Evolutionary conservation across 352 stramenopile genomes (phyloP).

Genomic region (Saprolegnia parasitica): DNA sequence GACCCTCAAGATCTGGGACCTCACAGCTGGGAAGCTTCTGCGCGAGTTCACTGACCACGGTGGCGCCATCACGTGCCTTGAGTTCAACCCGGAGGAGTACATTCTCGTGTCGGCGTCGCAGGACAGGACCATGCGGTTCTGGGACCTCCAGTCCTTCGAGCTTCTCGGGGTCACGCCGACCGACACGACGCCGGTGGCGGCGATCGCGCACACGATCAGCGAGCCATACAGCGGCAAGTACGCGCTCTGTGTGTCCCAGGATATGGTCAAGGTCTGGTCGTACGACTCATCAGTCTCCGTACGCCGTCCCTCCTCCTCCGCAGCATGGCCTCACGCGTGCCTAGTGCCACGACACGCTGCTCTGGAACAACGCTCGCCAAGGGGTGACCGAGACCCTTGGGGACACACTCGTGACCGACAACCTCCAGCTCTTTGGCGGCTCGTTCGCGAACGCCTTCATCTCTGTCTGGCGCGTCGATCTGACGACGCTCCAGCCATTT

Average conservation of each 20-base stretch:
- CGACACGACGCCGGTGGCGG: slow-evolving; percentile 70
- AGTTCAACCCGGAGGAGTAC: slow-evolving; percentile 85
- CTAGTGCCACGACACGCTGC: slow-evolving; percentile 72
- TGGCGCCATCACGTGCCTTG: slow-evolving; percentile 67
- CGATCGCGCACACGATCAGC: slow-evolving; percentile 68
- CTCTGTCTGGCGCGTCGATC: slow-evolving; percentile 71
- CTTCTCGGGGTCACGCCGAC: slow-evolving; percentile 75
- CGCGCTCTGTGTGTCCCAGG: slow-evolving; percentile 66
- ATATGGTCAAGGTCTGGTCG: slow-evolving; percentile 76
- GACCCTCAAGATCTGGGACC: slow-evolving; percentile 80
- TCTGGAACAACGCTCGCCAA: slow-evolving; percentile 33
- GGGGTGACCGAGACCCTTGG: slow-evolving; percentile 50
- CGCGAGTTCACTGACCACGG: slow-evolving; percentile 70
- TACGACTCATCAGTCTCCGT: slow-evolving; percentile 80
- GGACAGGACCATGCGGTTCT: slow-evolving; percentile 78
- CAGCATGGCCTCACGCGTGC: not conserved
- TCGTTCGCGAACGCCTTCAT: slow-evolving; percentile 80
- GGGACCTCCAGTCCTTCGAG: slow-evolving; percentile 80
- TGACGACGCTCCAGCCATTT: slow-evolving; percentile 69
- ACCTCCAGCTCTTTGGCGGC: slow-evolving; percentile 78
- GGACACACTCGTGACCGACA: slow-evolving; percentile 72
- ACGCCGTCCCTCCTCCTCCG: not conserved
- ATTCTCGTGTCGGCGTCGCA: slow-evolving; percentile 73
- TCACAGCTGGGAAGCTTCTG: slow-evolving; percentile 70
- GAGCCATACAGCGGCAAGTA: slow-evolving; percentile 79